Evolutionary conservation across 2,329 filamentous ascomycete species (phyloP).

Genomic region (Diaporthe citri): DNA sequence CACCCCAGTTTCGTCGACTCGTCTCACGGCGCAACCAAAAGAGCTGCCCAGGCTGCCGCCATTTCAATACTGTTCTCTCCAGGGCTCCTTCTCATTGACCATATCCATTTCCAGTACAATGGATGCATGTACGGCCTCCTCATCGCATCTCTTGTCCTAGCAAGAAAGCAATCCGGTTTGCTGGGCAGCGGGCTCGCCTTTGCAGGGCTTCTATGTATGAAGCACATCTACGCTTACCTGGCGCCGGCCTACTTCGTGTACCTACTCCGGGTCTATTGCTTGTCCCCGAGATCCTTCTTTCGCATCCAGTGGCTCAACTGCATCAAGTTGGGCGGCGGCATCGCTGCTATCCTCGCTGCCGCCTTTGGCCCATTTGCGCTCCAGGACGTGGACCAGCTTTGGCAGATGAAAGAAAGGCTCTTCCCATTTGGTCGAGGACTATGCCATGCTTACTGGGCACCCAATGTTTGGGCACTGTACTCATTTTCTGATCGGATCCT

Average conservation of each 20-base stretch:
- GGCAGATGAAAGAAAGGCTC: constrained; percentile 84
- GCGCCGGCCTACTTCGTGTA: constrained; percentile 97
- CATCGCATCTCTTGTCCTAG: constrained; percentile 86
- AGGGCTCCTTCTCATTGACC: constrained; percentile 95
- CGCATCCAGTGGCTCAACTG: constrained; percentile 82
- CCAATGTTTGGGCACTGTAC: constrained; percentile 97
- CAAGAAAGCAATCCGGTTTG: constrained; percentile 79
- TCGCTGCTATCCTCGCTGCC: constrained; percentile 78
- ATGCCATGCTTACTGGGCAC: constrained; percentile 98
- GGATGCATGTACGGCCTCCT: constrained; percentile 94
- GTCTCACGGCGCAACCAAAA: constrained; percentile 73
- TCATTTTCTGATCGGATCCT: constrained; percentile 88
- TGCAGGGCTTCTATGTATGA: constrained; percentile 88
- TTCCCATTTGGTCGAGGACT: constrained; percentile 95
- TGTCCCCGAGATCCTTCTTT: constrained; percentile 82
- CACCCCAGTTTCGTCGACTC: constrained; percentile 79
- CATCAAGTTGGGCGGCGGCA: constrained; percentile 82
- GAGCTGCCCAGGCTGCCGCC: constrained; percentile 85
- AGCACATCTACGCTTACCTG: constrained; percentile 98
- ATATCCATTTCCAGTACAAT: constrained; percentile 99
- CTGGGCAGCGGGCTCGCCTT: constrained; percentile 86
- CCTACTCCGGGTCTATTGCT: constrained; percentile 88
- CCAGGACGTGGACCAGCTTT: constrained; percentile 76
- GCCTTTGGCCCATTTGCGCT: constrained; percentile 91
- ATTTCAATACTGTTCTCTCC: constrained; percentile 92